A percentile compares a stretch with the other conserved stretches of the same genome.
phyloP scores from a whole-genome alignment of 78 protist species.

The Parvularia atlantis region DNA sequence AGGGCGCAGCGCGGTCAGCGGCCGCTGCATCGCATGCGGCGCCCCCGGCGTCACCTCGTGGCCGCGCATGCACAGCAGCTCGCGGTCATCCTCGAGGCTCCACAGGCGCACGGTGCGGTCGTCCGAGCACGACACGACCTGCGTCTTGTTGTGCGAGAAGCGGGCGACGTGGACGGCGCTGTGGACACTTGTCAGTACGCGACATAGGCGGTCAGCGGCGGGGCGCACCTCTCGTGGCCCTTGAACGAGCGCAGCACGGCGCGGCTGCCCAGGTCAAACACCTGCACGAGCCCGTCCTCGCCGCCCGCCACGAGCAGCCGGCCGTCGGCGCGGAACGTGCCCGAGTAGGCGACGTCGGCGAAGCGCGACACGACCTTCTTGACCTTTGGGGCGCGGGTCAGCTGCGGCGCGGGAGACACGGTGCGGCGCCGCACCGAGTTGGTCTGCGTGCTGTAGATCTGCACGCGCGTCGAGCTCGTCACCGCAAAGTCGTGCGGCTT shows the following conservation, averaged over 20 bases:
- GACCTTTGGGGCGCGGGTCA: not conserved
- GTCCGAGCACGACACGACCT: slow-evolving; percentile 7
- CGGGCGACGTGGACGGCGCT: not conserved
- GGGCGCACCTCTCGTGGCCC: slow-evolving; percentile 3
- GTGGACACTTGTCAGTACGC: not conserved
- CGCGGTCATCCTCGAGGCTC: slow-evolving; percentile 8
- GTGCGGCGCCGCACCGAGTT: not conserved
- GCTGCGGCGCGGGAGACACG: not conserved
- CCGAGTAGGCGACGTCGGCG: slow-evolving; percentile 2
- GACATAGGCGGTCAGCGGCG: not conserved
- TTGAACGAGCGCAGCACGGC: not conserved
- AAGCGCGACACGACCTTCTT: slow-evolving; percentile 16
- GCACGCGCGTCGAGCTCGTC: slow-evolving; percentile 15
- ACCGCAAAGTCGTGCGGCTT: slow-evolving; percentile 25
- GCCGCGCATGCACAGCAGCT: not conserved
- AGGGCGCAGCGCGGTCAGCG: not conserved
- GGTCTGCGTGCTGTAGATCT: not conserved
- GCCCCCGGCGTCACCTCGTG: too few species aligned
- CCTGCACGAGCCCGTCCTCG: slow-evolving; percentile 1
- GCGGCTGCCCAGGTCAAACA: not conserved
- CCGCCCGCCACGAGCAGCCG: slow-evolving; percentile 22
- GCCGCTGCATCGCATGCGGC: not conserved
- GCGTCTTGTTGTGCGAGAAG: not conserved
- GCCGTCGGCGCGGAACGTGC: slow-evolving; percentile 24
- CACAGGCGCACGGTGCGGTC: slow-evolving; percentile 5